Evolutionary conservation across 306 rosid genomes (phyloP).

Genomic region (Vigna nakashimae): DNA sequence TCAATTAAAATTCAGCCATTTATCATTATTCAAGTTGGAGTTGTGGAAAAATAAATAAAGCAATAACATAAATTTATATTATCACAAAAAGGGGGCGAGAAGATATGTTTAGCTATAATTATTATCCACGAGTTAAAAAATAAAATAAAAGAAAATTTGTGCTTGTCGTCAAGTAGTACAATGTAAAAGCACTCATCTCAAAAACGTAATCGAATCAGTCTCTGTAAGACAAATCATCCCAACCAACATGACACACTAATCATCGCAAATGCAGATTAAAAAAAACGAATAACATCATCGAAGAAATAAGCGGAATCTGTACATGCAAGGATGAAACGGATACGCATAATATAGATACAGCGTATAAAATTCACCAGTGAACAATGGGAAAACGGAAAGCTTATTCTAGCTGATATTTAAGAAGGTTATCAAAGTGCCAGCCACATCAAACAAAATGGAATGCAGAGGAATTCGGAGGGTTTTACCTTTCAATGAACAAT

Average conservation of each 20-base stretch:
- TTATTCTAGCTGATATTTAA: background rate
- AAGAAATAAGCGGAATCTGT: background rate
- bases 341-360: background rate
- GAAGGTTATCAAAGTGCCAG: background rate
- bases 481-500: background rate
- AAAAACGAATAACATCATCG: conserved; percentile 7
- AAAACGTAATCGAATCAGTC: background rate
- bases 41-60: background rate
- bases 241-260: background rate
- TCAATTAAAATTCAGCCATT: conserved; percentile 36
- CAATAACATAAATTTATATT: background rate
- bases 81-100: background rate
- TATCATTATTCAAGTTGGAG: background rate
- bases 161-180: background rate
- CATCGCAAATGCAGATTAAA: background rate
- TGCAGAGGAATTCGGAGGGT: background rate
- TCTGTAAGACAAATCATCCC: background rate
- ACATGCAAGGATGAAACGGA: background rate
- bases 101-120: background rate
- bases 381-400: background rate
- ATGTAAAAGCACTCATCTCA: background rate
- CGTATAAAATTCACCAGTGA: background rate
- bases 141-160: background rate
- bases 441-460: background rate
- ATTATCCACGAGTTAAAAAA: conserved; percentile 10